A percentile compares a stretch with the other conserved stretches of the same genome.
phyloP scores from a whole-genome alignment of 2,329 filamentous ascomycete species.

The Fusarium pseudocircinatum region DNA sequence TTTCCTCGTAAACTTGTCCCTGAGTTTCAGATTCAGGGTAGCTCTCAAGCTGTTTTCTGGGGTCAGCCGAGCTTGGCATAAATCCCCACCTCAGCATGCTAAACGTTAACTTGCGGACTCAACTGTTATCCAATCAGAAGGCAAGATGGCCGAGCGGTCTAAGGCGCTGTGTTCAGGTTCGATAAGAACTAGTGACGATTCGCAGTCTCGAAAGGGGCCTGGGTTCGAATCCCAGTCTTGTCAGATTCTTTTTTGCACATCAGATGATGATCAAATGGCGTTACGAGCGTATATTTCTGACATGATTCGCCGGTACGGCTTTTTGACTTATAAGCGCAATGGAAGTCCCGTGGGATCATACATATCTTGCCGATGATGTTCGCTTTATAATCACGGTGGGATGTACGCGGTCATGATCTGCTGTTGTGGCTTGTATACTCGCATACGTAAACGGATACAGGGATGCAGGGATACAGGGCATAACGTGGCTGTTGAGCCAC shows the following conservation, averaged over 20 bases:
- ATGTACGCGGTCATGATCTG: neutral
- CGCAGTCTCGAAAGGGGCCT: constrained; percentile 5
- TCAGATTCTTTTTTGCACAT: constrained; percentile 5
- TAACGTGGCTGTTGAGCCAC: neutral
- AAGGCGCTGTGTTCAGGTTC: constrained; percentile 31
- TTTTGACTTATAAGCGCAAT: no score
- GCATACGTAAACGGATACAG: neutral
- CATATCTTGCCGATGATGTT: no score
- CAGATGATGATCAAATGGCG: neutral
- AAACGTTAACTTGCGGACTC: fast-evolving
- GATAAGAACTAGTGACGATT: constrained; percentile 19
- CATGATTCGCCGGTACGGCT: no score
- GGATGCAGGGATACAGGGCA: neutral
- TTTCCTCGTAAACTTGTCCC: neutral
- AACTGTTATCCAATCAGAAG: constrained; percentile 1
- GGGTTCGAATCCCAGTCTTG: constrained; percentile 26
- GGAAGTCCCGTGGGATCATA: no score
- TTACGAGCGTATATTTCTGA: no score
- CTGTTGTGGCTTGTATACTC: neutral
- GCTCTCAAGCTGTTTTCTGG: neutral
- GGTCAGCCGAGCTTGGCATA: neutral
- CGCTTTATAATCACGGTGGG: neutral
- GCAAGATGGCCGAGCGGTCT: constrained; percentile 31
- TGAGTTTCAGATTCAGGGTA: constrained; percentile 20
- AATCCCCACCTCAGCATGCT: neutral